Percentiles rank a stretch among this genome's conserved stretches.
These are phyloP conservation scores for Cordia subcordata DNA, from an alignment of 257 asterid species.

Conservation along the genomic window DNA sequence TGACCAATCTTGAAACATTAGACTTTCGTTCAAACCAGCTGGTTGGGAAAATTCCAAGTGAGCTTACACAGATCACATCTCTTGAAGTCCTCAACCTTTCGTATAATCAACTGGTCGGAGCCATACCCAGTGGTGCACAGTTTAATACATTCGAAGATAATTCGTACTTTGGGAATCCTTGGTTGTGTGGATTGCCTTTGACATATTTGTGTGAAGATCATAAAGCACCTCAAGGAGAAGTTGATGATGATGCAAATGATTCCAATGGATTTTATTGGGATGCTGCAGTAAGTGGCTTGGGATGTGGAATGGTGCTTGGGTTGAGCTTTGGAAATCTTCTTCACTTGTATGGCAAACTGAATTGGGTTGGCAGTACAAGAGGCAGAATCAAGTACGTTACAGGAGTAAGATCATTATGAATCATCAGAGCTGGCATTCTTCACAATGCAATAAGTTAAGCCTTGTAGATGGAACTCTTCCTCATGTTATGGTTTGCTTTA, in stretches of 20 bases:
- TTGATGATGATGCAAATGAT: neutral
- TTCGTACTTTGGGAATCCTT: conserved; percentile 17
- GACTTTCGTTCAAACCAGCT: conserved; percentile 18
- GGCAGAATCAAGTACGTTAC: too few species aligned
- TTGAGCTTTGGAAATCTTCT: neutral
- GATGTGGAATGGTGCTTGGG: neutral
- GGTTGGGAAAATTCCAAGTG: conserved; percentile 10
- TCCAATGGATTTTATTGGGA: neutral
- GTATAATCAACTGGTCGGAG: conserved; percentile 1
- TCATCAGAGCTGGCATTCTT: too few species aligned
- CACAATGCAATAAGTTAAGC: too few species aligned
- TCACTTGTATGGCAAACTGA: neutral
- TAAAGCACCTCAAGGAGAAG: neutral
- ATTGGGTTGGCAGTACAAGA: too few species aligned
- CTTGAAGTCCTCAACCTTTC: conserved; percentile 11
- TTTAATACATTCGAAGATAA: conserved; percentile 13
- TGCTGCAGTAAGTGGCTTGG: neutral
- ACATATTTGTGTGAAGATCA: conserved; percentile 9
- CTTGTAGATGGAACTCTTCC: too few species aligned
- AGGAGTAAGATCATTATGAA: too few species aligned
- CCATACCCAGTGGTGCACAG: conserved; percentile 9
- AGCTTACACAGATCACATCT: neutral
- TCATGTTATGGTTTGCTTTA: too few species aligned
- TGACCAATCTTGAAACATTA: conserved; percentile 18
- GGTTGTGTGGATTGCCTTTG: conserved; percentile 23